These are phyloP conservation scores for Exophiala calicioides DNA, from an alignment of 2,329 filamentous ascomycete species.

Conservation along the genomic window DNA sequence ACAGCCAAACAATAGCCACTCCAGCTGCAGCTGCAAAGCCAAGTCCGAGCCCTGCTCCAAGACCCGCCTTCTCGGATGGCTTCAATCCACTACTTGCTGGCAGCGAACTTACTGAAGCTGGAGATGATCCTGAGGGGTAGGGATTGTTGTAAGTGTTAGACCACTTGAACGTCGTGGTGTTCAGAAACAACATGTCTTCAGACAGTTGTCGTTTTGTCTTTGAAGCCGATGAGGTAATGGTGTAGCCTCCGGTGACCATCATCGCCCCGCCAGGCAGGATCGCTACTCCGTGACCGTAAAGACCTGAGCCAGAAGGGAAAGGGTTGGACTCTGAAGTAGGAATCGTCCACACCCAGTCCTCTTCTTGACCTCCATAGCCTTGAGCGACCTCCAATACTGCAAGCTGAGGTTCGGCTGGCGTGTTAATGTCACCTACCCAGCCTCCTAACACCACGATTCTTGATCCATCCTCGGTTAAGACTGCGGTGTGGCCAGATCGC, in stretches of 20 bases:
- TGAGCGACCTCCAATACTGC: slow-evolving; percentile 73
- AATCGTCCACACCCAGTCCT: slow-evolving; percentile 49
- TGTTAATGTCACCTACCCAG: slow-evolving; percentile 81
- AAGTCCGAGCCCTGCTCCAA: slow-evolving; percentile 67
- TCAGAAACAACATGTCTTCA: slow-evolving; percentile 57
- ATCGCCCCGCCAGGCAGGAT: slow-evolving; percentile 64
- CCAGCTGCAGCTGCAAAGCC: slow-evolving; percentile 57
- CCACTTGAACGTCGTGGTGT: slow-evolving; percentile 63
- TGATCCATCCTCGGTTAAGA: slow-evolving; percentile 75
- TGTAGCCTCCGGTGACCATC: slow-evolving; percentile 62
- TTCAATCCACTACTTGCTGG: slow-evolving; percentile 25
- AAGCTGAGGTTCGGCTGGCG: slow-evolving; percentile 78
- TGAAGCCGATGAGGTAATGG: slow-evolving; percentile 46
- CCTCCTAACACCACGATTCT: slow-evolving; percentile 81
- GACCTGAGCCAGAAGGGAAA: slow-evolving; percentile 47
- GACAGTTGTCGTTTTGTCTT: slow-evolving; percentile 35
- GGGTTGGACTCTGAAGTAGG: slow-evolving; percentile 43
- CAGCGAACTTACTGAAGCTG: slow-evolving; percentile 32
- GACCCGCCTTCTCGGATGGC: slow-evolving; percentile 53
- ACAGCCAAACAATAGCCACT: slow-evolving; percentile 50
- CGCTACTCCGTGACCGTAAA: slow-evolving; percentile 63
- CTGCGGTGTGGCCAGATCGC: slow-evolving; percentile 83
- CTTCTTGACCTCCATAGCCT: slow-evolving; percentile 62
- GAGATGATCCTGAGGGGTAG: slow-evolving; percentile 27
- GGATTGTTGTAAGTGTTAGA: slow-evolving; percentile 58